Conservation (phyloP, 2,329 filamentous ascomycete species). For the Fusarium sterilihyphosum region DNA sequence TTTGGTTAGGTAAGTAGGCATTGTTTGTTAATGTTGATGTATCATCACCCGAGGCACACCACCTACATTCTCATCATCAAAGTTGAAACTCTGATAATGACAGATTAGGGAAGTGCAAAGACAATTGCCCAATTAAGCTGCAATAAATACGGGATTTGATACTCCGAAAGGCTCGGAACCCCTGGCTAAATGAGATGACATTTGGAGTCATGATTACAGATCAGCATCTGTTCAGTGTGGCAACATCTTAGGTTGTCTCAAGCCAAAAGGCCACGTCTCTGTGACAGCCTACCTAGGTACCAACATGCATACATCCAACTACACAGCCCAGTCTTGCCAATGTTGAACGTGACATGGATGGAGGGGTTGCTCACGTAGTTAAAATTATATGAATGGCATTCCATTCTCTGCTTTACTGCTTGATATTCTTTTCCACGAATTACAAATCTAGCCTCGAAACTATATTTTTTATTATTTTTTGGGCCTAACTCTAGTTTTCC, state of each 20-base stretch:
- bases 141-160: conserved; percentile 27
- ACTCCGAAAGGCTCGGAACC: conserved; percentile 21
- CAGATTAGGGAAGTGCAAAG: conserved; percentile 16
- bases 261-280: conserved; percentile 23
- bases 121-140: conserved; percentile 30
- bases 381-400: not conserved
- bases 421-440: not conserved
- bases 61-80: not conserved
- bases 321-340: conserved; percentile 15
- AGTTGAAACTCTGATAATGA: not conserved
- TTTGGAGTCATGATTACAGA: not conserved
- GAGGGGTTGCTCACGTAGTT: not conserved
- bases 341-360: not conserved
- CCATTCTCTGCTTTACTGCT: conserved; percentile 13
- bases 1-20: not conserved
- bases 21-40: not conserved
- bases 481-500: not conserved
- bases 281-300: not conserved
- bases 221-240: conserved; percentile 13
- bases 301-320: not conserved
- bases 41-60: not conserved
- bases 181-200: conserved; percentile 5
- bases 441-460: conserved; percentile 4
- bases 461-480: not conserved
- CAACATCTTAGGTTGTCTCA: conserved; percentile 27